Conservation (phyloP, 768 basidiomycete species). For the Tylopilus vinaceipallidus region DNA sequence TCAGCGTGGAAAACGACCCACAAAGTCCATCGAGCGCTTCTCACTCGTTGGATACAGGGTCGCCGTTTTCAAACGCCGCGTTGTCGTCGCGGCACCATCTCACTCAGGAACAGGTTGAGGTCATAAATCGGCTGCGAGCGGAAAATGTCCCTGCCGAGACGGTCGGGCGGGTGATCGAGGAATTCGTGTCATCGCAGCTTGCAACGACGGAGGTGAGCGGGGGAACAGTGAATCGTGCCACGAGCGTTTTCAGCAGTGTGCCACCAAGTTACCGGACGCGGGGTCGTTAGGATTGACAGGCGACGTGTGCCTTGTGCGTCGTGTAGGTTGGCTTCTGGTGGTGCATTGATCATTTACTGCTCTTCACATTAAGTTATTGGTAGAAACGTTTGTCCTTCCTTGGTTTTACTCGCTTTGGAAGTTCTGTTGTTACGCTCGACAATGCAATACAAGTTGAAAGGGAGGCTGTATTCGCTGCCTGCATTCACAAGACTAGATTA, state of each 20-base stretch:
- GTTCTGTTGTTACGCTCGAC: too few relatives aligned
- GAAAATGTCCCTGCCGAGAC: conserved; percentile 14
- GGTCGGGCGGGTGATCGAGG: conserved; percentile 15
- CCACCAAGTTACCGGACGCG: conserved; percentile 22
- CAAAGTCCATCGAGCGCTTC: neutral
- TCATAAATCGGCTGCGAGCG: conserved; percentile 9
- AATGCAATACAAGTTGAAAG: too few relatives aligned
- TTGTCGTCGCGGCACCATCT: conserved; percentile 1
- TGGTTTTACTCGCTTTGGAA: too few relatives aligned
- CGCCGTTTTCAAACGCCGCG: neutral
- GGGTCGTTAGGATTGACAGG: neutral
- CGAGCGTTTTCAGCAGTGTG: conserved; percentile 4
- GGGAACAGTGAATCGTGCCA: neutral
- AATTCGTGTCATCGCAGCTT: neutral
- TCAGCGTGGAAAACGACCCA: neutral
- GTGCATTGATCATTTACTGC: neutral
- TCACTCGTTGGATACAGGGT: neutral
- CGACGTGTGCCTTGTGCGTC: neutral
- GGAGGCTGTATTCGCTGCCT: neutral
- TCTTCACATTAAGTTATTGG: too few relatives aligned
- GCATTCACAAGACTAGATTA: neutral
- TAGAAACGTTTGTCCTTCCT: too few relatives aligned
- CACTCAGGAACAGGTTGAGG: conserved; percentile 12
- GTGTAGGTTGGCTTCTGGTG: neutral
- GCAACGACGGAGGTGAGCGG: neutral